Evolutionary conservation across 306 rosid genomes (phyloP).

Genomic region (Astragalus membranaceus): DNA sequence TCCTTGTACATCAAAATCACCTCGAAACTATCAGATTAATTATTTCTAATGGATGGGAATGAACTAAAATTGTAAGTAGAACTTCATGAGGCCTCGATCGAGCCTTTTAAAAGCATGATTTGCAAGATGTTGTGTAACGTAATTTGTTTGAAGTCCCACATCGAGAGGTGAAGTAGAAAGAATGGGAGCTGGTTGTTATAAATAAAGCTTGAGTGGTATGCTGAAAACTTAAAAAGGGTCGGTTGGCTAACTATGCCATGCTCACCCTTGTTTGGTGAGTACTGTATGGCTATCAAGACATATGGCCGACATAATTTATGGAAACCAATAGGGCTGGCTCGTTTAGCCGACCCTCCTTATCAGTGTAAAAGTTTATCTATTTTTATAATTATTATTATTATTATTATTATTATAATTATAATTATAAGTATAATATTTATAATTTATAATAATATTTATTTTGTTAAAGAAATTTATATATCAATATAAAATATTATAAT

Average conservation of each 20-base stretch:
- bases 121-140: no score
- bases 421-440: no score
- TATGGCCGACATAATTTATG: conserved; percentile 85
- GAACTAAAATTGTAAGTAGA: neutral
- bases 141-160: conserved; percentile 22
- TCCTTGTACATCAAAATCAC: neutral
- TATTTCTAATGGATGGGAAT: neutral
- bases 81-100: neutral
- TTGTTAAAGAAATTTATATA: no score
- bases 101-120: neutral
- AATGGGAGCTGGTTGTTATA: neutral
- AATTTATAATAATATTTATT: no score
- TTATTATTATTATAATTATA: no score
- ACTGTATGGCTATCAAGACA: conserved; percentile 88
- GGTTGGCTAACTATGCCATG: conserved; percentile 83
- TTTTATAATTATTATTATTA: no score
- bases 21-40: neutral
- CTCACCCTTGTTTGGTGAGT: conserved; percentile 39
- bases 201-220: rapidly evolving
- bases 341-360: conserved; percentile 37
- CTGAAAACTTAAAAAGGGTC: neutral
- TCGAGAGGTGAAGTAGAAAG: neutral
- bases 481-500: no score
- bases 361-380: neutral
- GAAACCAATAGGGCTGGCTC: conserved; percentile 48